Evolutionary conservation across 2,329 filamentous ascomycete species (phyloP).

Genomic region (Ophiostoma quercus): DNA sequence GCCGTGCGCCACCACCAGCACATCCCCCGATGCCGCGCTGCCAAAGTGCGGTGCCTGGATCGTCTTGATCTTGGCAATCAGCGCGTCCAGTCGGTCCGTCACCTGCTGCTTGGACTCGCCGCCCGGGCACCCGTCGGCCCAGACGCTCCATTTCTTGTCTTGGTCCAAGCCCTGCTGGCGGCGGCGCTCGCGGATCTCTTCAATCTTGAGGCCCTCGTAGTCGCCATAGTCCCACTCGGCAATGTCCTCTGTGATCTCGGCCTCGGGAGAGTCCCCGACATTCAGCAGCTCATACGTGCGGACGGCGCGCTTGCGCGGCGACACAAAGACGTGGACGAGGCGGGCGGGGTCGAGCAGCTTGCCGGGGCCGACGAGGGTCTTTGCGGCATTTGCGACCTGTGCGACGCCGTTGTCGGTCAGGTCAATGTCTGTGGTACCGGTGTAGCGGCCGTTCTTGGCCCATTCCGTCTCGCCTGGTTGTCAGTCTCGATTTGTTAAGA

Average conservation of each 20-base stretch:
- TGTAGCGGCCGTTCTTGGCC: constrained; percentile 44
- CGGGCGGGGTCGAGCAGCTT: constrained; percentile 48
- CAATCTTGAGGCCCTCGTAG: constrained; percentile 53
- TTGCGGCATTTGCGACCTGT: constrained; percentile 43
- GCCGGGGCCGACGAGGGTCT: constrained; percentile 44
- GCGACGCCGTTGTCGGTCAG: constrained; percentile 39
- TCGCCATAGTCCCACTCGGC: constrained; percentile 59
- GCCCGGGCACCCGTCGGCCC: constrained; percentile 53
- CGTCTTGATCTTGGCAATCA: constrained; percentile 39
- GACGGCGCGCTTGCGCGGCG: constrained; percentile 45
- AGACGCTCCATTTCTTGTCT: constrained; percentile 51
- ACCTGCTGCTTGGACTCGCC: constrained; percentile 43
- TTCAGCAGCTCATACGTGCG: constrained; percentile 46
- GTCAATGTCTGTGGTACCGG: constrained; percentile 41
- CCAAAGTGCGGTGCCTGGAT: constrained; percentile 40
- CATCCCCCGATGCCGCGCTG: constrained; percentile 37
- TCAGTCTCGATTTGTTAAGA: background rate
- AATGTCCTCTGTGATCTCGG: constrained; percentile 44
- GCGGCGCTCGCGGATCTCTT: constrained; percentile 46
- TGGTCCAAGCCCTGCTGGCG: constrained; percentile 44
- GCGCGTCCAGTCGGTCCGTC: constrained; percentile 38
- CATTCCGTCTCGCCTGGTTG: constrained; percentile 39
- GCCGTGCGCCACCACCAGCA: constrained; percentile 39
- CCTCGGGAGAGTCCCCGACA: constrained; percentile 26
- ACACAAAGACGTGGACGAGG: constrained; percentile 45